Evolutionary conservation across 2,329 filamentous ascomycete species (phyloP).

Genomic region (Xylaria polymorpha): DNA sequence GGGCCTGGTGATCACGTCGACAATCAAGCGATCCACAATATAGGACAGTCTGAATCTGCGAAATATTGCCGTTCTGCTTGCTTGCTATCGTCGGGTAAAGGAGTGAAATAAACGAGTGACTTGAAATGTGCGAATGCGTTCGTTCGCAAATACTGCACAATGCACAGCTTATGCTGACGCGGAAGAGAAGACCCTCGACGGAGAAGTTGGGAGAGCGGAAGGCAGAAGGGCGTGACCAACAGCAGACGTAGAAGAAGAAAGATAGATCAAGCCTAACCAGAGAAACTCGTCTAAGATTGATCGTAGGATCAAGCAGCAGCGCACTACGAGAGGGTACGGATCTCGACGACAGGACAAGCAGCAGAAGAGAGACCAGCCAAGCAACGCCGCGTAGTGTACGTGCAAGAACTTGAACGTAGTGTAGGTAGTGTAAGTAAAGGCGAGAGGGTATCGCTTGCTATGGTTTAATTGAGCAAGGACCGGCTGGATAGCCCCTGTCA

Average conservation of each 20-base stretch:
- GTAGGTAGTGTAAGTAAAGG: background rate
- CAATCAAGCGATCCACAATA: constrained; percentile 49
- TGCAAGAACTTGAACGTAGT: background rate
- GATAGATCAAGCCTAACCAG: background rate
- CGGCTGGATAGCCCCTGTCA: constrained; percentile 27
- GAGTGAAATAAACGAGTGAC: constrained; percentile 38
- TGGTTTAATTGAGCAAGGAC: constrained; percentile 38
- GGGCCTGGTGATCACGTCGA: constrained; percentile 51
- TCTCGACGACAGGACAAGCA: constrained; percentile 11
- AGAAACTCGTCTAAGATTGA: constrained; percentile 14
- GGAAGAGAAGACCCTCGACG: constrained; percentile 21
- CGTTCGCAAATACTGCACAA: constrained; percentile 27
- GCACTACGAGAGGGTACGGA: constrained; percentile 3
- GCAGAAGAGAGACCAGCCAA: constrained; percentile 18
- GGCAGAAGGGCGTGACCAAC: constrained; percentile 9
- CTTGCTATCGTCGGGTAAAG: constrained; percentile 32
- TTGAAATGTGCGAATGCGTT: constrained; percentile 1
- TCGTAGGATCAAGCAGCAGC: constrained; percentile 18
- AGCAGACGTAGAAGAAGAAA: constrained; percentile 1
- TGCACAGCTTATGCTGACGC: constrained; percentile 32
- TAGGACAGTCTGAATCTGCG: constrained; percentile 31
- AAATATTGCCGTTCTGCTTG: constrained; percentile 29
- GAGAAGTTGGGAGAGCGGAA: constrained; percentile 8
- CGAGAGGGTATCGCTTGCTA: constrained; percentile 17
- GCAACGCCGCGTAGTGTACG: constrained; percentile 1